A percentile compares a stretch with the other conserved stretches of the same genome.
Evolutionary conservation across 2,329 filamentous ascomycete genomes (phyloP).

Genomic region (Monilinia fructicola): DNA sequence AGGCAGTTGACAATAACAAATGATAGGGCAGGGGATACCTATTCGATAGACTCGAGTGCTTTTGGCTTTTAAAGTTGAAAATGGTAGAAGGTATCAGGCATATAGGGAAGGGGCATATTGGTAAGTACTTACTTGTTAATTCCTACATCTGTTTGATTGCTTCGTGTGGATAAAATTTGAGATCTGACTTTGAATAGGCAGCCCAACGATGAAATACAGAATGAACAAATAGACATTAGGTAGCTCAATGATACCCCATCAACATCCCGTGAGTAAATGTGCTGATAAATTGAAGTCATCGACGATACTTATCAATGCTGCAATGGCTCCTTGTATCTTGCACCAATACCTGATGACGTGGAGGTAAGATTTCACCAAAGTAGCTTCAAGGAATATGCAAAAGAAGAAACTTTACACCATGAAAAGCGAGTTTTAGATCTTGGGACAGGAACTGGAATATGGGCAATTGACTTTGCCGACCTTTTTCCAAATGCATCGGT

Average conservation of each 20-base stretch:
- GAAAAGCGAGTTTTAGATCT: slow-evolving; percentile 19
- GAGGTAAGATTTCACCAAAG: slow-evolving; percentile 25
- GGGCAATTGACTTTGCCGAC: slow-evolving; percentile 45
- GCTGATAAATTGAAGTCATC: slow-evolving; percentile 36
- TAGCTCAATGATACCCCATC: slow-evolving; percentile 11
- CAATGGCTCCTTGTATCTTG: slow-evolving; percentile 34
- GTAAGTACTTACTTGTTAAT: slow-evolving; percentile 22
- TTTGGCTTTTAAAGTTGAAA: slow-evolving; percentile 42
- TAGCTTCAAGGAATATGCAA: background rate
- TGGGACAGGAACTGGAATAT: slow-evolving; percentile 48
- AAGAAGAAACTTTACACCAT: background rate
- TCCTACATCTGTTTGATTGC: background rate
- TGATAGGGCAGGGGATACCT: slow-evolving; percentile 29
- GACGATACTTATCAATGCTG: slow-evolving; percentile 34
- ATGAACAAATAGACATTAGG: slow-evolving; percentile 37
- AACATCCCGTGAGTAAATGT: background rate
- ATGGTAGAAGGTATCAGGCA: slow-evolving; percentile 51
- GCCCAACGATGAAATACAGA: slow-evolving; percentile 39
- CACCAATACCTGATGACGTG: slow-evolving; percentile 38
- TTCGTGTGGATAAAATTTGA: background rate
- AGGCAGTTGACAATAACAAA: background rate
- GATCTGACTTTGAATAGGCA: slow-evolving; percentile 28
- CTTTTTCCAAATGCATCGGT: slow-evolving; percentile 39
- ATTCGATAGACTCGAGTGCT: slow-evolving; percentile 41
- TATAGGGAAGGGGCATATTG: slow-evolving; percentile 46